Percentiles rank a stretch among this genome's conserved stretches.
Conservation (phyloP, 345 rosid species). For the Populus ilicifolia region DNA sequence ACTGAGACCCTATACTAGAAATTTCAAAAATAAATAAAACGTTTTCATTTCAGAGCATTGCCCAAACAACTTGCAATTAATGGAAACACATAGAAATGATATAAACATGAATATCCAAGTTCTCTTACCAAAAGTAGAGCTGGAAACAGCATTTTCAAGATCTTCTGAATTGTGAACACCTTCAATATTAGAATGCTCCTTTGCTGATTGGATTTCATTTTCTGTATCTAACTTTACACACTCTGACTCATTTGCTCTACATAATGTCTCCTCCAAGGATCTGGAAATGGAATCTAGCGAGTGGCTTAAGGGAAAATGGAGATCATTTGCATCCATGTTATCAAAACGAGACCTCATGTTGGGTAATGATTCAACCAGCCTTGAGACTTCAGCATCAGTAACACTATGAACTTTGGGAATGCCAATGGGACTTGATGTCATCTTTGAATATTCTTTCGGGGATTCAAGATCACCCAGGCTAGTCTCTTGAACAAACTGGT, state of each 20-base stretch:
- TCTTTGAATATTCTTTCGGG: slow-evolving; percentile 23
- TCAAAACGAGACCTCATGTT: slow-evolving; percentile 34
- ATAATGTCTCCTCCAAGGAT: slow-evolving; percentile 34
- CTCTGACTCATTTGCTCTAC: slow-evolving; percentile 32
- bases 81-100: not conserved
- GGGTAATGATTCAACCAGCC: slow-evolving; percentile 67
- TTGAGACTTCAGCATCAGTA: slow-evolving; percentile 29
- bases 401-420: slow-evolving; percentile 34
- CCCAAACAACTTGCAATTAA: not conserved
- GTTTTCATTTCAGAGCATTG: not conserved
- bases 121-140: slow-evolving; percentile 61
- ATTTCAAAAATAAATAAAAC: no score
- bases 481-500: slow-evolving; percentile 21
- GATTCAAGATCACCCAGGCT: slow-evolving; percentile 26
- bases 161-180: slow-evolving; percentile 34
- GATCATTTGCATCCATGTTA: slow-evolving; percentile 25
- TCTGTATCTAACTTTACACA: slow-evolving; percentile 29
- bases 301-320: slow-evolving; percentile 44
- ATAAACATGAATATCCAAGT: not conserved
- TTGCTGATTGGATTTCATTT: slow-evolving; percentile 20
- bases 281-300: slow-evolving; percentile 52
- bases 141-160: slow-evolving; percentile 31
- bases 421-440: slow-evolving; percentile 42
- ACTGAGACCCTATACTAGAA: no score
- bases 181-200: slow-evolving; percentile 23